Conservation (phyloP, 768 basidiomycete genomes). For the Pleurotus sapidus region DNA sequence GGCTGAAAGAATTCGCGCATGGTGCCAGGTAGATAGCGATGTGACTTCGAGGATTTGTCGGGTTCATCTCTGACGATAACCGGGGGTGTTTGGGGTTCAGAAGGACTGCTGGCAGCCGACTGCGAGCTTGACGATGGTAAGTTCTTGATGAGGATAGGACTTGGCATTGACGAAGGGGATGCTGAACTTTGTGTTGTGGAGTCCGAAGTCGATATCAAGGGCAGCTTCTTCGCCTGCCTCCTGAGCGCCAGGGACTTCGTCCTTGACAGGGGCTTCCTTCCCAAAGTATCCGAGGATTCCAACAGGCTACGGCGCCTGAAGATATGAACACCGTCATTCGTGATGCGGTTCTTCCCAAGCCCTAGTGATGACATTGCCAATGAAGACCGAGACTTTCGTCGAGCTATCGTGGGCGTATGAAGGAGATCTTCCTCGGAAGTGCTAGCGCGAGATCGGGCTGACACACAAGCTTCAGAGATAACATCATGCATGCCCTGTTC, state of each 20-base stretch:
- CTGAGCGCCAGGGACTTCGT: constrained; percentile 19
- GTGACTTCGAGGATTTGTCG: constrained; percentile 23
- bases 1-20: constrained; percentile 59
- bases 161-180: constrained; percentile 13
- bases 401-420: constrained; percentile 42
- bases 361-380: constrained; percentile 58
- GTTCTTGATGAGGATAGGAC: constrained; percentile 11
- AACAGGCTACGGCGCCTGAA: constrained; percentile 53
- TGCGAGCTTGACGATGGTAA: constrained; percentile 9
- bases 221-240: constrained; percentile 30
- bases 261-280: constrained; percentile 20
- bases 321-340: constrained; percentile 70
- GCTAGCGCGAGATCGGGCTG: constrained; percentile 64
- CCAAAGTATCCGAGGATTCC: constrained; percentile 27
- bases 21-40: constrained; percentile 57
- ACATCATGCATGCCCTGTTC: constrained; percentile 82
- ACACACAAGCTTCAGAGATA: constrained; percentile 68
- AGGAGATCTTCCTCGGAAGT: constrained; percentile 64
- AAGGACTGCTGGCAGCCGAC: constrained; percentile 11
- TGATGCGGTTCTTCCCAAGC: constrained; percentile 56
- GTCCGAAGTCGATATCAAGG: constrained; percentile 5
- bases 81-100: constrained; percentile 12
- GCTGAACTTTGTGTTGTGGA: constrained; percentile 12
- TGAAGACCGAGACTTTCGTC: constrained; percentile 22
- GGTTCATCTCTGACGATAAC: constrained; percentile 12